Base-by-base conservation (phyloP, 169 alveolate genomes). In the Plasmodium berghei region DNA sequence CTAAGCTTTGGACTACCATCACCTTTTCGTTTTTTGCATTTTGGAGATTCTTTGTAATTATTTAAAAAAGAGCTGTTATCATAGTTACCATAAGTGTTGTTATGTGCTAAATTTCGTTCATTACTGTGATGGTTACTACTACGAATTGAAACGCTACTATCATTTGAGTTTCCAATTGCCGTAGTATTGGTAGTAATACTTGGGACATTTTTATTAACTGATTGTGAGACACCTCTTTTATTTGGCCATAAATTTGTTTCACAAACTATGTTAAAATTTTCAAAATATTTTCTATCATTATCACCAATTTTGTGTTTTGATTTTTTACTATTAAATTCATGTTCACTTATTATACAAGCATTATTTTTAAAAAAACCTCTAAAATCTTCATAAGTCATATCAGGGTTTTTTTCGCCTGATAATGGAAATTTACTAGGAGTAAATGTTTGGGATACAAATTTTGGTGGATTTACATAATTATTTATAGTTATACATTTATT, bases 381-480 rank as follows among this genome's bases (percentile, higher is more conserved):
- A 63, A 86, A 86, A 34, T 71, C 91, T 34, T 86, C 87, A 71
- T 86, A 86, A 14, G 74, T 20, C 69, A 86, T 59, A 46, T 66
- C 46, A 26, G 64, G 64, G 20, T 86, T 56, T 58, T 22, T 71
- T 70, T 86, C 91, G 12, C 91, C 91, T 5, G 87, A 70, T 48
- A 86, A 63, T 6, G 91, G 91, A n/a, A 70, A 86, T 48, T 71
- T 86, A 24, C 71, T 61, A 5, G 87, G 74, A 0, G 77, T 86
- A 5, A 59, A 52, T 49, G 61, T 45, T 54, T 59, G 73, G 40
- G 69, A 46, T 58, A 70, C 69, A 86, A 28, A 86, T 86, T 86
- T 86, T 6, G 91, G 91, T 20, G 91, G 91, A 40, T 66, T 86
- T 18, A 86, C 87, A 61, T 86, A 86, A 86, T 86, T 86, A 42